Evolutionary conservation across 83 land plant species (phyloP), one percentile per base, ranked within the genome.

Genomic region (Thuja plicata): DNA sequence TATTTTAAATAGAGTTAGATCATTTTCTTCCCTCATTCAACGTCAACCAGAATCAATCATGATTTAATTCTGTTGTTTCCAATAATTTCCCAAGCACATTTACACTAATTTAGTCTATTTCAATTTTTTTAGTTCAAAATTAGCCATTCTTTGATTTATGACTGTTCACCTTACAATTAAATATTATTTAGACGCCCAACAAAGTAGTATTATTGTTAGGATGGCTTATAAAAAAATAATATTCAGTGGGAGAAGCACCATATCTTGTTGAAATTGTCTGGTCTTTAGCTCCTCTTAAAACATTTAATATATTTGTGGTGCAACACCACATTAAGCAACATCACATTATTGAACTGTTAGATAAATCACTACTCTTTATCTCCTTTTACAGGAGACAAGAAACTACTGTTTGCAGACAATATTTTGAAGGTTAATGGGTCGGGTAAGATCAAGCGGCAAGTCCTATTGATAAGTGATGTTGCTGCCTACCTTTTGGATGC

Each of bases 401-500:
- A 92, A 84, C 95, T 98, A 77, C 87, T 97, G 21, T 98, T 97
- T 94, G 99, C 99, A 43, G 99, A 98, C 83, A 96, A 90, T 87
- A 92, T 97, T 32, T 62, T 98, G 90, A 97, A 96, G 88, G 92
- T 97, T 62, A 97, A 95, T 86, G 92, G 92, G 57, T 89, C 94
- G 19, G 96, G 97, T 76, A 98, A 97, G 92, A 90, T 98, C 87
- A 96, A 96, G 70, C 88, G 92, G 32, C 95, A 97, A 6, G 90
- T 94, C 21, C 91, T 98, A n/a, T 21, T 98, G 27, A 93, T 98
- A 79, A 97, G 99, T 8, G 97, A 97, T 27, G 93, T 93, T 80
- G 99, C 99, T 6, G 87, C 96, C 27, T 98, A 98, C 89, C 92
- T 94, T 30, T 89, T 98, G 45, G 99, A 98, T 89, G 92, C 99